These are phyloP conservation scores for Xylaria scruposa DNA, from an alignment of 495 filamentous ascomycete genomes.

Conservation along the genomic window DNA sequence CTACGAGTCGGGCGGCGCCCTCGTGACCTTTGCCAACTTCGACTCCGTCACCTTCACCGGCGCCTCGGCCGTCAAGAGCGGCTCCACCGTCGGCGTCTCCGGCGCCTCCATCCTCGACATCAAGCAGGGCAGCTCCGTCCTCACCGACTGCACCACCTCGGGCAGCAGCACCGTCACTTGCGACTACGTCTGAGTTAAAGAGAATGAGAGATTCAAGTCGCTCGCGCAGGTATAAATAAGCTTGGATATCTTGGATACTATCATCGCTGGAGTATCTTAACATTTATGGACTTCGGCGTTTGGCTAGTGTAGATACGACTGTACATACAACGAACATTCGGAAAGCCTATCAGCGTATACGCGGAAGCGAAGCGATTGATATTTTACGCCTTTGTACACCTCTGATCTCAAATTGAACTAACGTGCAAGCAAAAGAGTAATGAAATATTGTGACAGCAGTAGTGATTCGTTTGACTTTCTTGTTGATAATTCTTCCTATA, in stretches of 20 bases:
- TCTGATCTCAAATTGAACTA: not conserved
- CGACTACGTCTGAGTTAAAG: slow-evolving; percentile 33
- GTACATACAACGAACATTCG: not conserved
- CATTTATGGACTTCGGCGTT: not conserved
- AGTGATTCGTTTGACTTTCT: too few relatives aligned
- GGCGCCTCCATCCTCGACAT: slow-evolving; percentile 59
- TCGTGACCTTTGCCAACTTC: slow-evolving; percentile 64
- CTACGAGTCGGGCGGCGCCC: slow-evolving; percentile 54
- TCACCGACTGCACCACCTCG: slow-evolving; percentile 54
- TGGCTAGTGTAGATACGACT: not conserved
- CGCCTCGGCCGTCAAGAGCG: slow-evolving; percentile 39
- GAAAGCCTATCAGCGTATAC: not conserved
- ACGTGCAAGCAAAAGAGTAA: too few relatives aligned
- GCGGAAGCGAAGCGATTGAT: not conserved
- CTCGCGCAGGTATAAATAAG: not conserved
- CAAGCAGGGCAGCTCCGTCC: slow-evolving; percentile 54
- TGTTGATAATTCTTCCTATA: too few relatives aligned
- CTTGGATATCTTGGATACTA: not conserved
- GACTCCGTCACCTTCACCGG: slow-evolving; percentile 58
- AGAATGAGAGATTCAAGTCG: not conserved
- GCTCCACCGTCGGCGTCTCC: slow-evolving; percentile 45
- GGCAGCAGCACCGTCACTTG: slow-evolving; percentile 48
- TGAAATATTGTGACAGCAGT: not conserved
- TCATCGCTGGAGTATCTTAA: not conserved
- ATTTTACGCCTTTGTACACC: not conserved